Evolutionary conservation across 1,139 yeast genomes (phyloP).

Genomic region (Hansenula anomala): DNA sequence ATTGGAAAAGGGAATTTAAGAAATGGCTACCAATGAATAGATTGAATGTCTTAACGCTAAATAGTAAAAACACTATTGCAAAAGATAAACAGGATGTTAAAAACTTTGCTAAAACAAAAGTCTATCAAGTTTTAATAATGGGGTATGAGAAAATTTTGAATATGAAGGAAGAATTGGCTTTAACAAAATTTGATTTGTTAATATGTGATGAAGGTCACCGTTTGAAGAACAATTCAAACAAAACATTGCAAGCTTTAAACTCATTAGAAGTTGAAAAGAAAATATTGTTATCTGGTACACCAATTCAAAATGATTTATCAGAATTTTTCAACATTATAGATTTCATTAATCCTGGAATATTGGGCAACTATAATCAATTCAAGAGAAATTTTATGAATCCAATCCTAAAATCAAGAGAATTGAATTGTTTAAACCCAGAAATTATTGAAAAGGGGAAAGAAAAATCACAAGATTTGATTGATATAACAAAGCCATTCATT

Average conservation of each 20-base stretch:
- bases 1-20: slow-evolving; percentile 85
- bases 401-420: slow-evolving; percentile 68
- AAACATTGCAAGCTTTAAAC: slow-evolving; percentile 60
- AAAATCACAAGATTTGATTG: slow-evolving; percentile 56
- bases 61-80: slow-evolving; percentile 38
- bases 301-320: slow-evolving; percentile 84
- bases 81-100: slow-evolving; percentile 56
- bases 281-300: slow-evolving; percentile 83
- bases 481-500: slow-evolving; percentile 60
- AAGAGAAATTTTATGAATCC: slow-evolving; percentile 68
- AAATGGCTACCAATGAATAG: slow-evolving; percentile 82
- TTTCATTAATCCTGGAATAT: slow-evolving; percentile 77
- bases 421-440: slow-evolving; percentile 52
- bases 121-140: slow-evolving; percentile 77
- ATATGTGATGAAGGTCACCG: slow-evolving; percentile 97
- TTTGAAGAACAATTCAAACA: slow-evolving; percentile 65
- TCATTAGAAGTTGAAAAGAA: slow-evolving; percentile 51
- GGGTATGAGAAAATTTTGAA: slow-evolving; percentile 81
- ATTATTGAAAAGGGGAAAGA: slow-evolving; percentile 53
- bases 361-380: slow-evolving; percentile 63
- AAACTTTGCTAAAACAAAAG: slow-evolving; percentile 62
- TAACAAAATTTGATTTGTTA: slow-evolving; percentile 59
- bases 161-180: slow-evolving; percentile 47
- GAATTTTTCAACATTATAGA: slow-evolving; percentile 82
- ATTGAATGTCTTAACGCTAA: slow-evolving; percentile 43